Percentiles rank a stretch among this genome's conserved stretches.
Evolutionary conservation across 768 basidiomycete genomes (phyloP).

Genomic region (Suillus subaureus): DNA sequence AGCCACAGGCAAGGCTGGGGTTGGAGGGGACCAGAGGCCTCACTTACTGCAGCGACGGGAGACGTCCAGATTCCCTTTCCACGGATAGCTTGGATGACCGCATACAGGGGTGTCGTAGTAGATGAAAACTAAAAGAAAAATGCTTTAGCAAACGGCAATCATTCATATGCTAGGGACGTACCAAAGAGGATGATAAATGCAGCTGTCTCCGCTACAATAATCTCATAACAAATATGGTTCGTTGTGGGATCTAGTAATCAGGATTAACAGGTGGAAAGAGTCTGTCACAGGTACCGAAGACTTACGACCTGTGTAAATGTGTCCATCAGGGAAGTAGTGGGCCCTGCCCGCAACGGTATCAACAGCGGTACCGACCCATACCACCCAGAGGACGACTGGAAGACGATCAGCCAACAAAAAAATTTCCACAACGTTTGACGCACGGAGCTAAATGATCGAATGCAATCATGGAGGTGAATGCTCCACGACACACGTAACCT

Average conservation of each 20-base stretch:
- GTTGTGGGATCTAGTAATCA: conserved; percentile 11
- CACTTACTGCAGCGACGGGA: conserved; percentile 25
- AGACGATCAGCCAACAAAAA: neutral
- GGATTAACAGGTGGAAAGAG: neutral
- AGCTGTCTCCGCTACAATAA: conserved; percentile 22
- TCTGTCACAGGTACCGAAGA: neutral
- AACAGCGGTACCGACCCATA: conserved; percentile 23
- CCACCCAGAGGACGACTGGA: conserved; percentile 24
- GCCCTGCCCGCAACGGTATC: conserved; percentile 13
- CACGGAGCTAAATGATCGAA: conserved; percentile 30
- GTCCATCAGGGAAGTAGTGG: conserved; percentile 21
- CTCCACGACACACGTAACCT: conserved; percentile 9
- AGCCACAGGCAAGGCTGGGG: conserved; percentile 10
- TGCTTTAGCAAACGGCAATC: neutral
- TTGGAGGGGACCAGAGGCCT: neutral
- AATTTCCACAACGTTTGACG: conserved; percentile 1
- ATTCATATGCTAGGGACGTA: conserved; percentile 13
- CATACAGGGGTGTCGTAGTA: conserved; percentile 26
- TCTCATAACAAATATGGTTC: conserved; percentile 21
- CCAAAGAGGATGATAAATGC: conserved; percentile 27
- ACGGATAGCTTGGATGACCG: conserved; percentile 23
- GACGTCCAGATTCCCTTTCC: conserved; percentile 27
- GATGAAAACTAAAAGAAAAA: conserved; percentile 21
- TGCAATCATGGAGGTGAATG: conserved; percentile 25
- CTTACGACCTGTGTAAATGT: conserved; percentile 17